Evolutionary conservation across 129 eudicot genomes (phyloP).

Genomic region (Helianthus tuberosus): DNA sequence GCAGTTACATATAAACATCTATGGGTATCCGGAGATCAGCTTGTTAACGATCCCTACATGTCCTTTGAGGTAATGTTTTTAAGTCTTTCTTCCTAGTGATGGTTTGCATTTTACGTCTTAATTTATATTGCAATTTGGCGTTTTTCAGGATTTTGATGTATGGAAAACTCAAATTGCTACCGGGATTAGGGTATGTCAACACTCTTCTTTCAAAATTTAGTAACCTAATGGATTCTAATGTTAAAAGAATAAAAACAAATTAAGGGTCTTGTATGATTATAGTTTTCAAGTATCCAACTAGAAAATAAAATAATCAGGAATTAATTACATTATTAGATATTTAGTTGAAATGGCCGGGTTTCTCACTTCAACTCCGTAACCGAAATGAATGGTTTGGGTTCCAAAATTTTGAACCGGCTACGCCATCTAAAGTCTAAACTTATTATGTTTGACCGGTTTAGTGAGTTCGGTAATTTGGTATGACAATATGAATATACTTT

Average conservation of each 20-base stretch:
- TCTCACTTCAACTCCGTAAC: not conserved
- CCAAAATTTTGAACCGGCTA: not conserved
- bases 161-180: conserved; percentile 79
- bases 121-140: conserved; percentile 20
- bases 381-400: not conserved
- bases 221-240: not conserved
- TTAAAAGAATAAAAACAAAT: not conserved
- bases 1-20: conserved; percentile 78
- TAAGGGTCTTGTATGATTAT: not conserved
- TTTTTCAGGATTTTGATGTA: conserved; percentile 67
- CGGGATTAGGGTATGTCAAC: conserved; percentile 71
- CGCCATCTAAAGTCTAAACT: not conserved
- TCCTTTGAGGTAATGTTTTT: conserved; percentile 60
- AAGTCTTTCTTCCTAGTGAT: not conserved
- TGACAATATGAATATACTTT: not conserved
- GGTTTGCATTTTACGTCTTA: not conserved
- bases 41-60: conserved; percentile 41
- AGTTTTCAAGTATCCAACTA: not conserved
- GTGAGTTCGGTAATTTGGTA: not conserved
- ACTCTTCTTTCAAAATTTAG: conserved; percentile 1
- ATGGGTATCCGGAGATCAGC: conserved; percentile 71
- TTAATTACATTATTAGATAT: not conserved
- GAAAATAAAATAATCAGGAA: not conserved
- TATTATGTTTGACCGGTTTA: not conserved
- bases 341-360: not conserved